These are phyloP conservation scores for Diaporthe capsici DNA, from an alignment of 2,329 filamentous ascomycete genomes.

Conservation along the genomic window DNA sequence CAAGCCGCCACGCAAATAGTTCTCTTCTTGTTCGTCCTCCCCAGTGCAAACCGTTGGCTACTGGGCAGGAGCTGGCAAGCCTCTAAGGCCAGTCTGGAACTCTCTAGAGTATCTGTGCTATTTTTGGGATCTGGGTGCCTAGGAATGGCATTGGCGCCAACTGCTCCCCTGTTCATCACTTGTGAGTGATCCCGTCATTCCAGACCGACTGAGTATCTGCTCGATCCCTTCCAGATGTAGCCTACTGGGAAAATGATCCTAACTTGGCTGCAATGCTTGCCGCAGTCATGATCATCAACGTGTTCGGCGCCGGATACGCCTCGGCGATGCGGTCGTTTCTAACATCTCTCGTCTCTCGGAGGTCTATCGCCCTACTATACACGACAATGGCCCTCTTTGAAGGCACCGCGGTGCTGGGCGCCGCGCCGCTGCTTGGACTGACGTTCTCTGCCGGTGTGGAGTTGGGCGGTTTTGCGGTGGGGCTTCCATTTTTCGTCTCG, in stretches of 20 bases:
- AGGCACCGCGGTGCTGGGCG: slow-evolving; percentile 26
- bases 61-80: slow-evolving; percentile 10
- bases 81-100: slow-evolving; percentile 31
- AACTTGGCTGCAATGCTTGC: neutral
- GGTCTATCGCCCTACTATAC: slow-evolving; percentile 32
- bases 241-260: neutral
- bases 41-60: slow-evolving; percentile 17
- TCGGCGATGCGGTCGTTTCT: slow-evolving; percentile 38
- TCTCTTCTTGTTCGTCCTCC: slow-evolving; percentile 35
- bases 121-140: slow-evolving; percentile 26
- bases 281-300: slow-evolving; percentile 37
- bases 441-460: slow-evolving; percentile 37
- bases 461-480: slow-evolving; percentile 24
- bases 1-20: slow-evolving; percentile 41
- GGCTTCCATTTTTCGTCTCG: slow-evolving; percentile 39
- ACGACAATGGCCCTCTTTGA: slow-evolving; percentile 41
- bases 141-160: slow-evolving; percentile 37
- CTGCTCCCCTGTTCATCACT: slow-evolving; percentile 28
- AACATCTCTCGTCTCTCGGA: slow-evolving; percentile 32
- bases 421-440: slow-evolving; percentile 32
- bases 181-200: slow-evolving; percentile 11
- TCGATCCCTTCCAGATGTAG: neutral
- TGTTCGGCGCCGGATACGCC: slow-evolving; percentile 35
- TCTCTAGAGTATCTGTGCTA: slow-evolving; percentile 31
- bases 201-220: neutral